phyloP scores from a whole-genome alignment of 2,329 filamentous ascomycete genomes.

The Nemania sp. region DNA sequence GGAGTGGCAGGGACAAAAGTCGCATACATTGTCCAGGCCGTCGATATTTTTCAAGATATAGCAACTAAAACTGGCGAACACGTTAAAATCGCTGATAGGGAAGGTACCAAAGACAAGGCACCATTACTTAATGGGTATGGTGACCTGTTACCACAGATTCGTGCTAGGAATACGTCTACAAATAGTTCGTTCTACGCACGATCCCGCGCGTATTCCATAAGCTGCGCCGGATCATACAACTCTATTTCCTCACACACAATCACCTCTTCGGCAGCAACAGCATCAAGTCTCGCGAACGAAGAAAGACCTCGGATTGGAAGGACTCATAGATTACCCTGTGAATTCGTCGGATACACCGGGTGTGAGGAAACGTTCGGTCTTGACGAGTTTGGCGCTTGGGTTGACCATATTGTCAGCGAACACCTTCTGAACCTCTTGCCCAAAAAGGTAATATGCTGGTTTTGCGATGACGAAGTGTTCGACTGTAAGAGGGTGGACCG shows the following conservation, averaged over 20 bases:
- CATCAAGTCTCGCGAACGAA: not conserved
- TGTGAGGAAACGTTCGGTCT: conserved; percentile 48
- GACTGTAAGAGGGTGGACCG: conserved; percentile 26
- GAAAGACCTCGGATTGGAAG: not conserved
- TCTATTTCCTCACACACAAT: not conserved
- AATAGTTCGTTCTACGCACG: too few species aligned
- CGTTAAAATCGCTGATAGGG: too few species aligned
- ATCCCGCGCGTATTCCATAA: too few species aligned
- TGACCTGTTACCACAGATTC: too few species aligned
- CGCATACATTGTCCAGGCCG: conserved; percentile 10
- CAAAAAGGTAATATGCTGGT: conserved; percentile 51
- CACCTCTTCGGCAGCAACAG: not conserved
- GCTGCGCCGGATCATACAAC: not conserved
- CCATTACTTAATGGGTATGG: too few species aligned
- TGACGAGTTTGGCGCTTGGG: conserved; percentile 49
- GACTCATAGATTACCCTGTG: conserved; percentile 53
- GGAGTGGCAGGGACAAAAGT: conserved; percentile 5
- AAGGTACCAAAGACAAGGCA: too few species aligned
- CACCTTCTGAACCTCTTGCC: conserved; percentile 48
- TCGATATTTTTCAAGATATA: too few species aligned
- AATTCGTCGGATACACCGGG: conserved; percentile 45
- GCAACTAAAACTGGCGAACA: too few species aligned
- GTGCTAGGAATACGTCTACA: too few species aligned
- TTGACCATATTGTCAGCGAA: conserved; percentile 47
- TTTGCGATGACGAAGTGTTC: conserved; percentile 50